A percentile compares a stretch with the other conserved stretches of the same genome.
phyloP scores from a whole-genome alignment of 2,329 filamentous ascomycete species.

The Pseudovirgaria hyperparasitica region DNA sequence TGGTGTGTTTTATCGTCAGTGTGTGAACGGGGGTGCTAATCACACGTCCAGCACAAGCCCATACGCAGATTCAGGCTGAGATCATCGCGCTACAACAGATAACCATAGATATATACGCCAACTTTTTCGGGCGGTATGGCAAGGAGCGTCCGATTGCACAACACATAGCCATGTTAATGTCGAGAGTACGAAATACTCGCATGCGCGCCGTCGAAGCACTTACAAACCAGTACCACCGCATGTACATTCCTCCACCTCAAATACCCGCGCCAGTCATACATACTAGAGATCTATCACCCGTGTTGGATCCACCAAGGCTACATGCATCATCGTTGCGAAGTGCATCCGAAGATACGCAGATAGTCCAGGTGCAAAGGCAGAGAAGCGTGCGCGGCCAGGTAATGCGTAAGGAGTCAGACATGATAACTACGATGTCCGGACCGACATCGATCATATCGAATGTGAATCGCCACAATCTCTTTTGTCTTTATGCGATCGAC shows the following conservation, averaged over 20 bases:
- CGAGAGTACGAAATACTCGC: too few relatives aligned
- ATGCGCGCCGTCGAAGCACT: slow-evolving; percentile 16
- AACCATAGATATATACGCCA: slow-evolving; percentile 15
- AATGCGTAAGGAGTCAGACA: too few relatives aligned
- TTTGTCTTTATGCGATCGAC: slow-evolving; percentile 19
- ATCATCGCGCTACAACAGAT: slow-evolving; percentile 19
- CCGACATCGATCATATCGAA: slow-evolving; percentile 1
- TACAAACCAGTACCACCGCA: slow-evolving; percentile 15
- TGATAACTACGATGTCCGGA: slow-evolving; percentile 1
- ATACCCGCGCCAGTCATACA: too few relatives aligned
- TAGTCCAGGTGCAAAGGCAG: too few relatives aligned
- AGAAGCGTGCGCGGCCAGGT: too few relatives aligned
- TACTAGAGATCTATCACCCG: too few relatives aligned
- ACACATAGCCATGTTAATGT: too few relatives aligned
- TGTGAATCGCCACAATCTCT: slow-evolving; percentile 8
- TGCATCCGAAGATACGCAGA: too few relatives aligned
- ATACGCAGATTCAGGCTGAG: slow-evolving; percentile 18
- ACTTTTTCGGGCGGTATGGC: too few relatives aligned
- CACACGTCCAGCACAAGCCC: slow-evolving; percentile 4
- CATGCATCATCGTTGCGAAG: too few relatives aligned
- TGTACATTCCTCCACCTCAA: slow-evolving; percentile 11
- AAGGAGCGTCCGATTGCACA: too few relatives aligned
- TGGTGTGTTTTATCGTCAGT: slow-evolving; percentile 8
- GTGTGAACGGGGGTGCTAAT: not conserved
- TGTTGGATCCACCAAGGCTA: too few relatives aligned